Evolutionary conservation across 148 eudicot species (phyloP).

Genomic region (Rhododendron ovatum): DNA sequence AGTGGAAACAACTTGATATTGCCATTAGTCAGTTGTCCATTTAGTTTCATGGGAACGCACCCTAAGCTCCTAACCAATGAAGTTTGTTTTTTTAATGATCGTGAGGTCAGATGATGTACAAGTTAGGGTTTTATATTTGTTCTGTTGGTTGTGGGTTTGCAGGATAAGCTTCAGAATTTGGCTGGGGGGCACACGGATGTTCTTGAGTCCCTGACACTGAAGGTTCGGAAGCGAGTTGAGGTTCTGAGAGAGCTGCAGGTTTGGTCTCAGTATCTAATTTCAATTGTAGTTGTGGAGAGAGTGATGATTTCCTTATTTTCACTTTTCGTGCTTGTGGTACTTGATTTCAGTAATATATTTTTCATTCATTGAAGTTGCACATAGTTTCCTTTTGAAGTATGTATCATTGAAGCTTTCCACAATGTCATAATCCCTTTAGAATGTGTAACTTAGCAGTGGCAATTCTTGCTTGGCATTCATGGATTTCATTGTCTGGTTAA

Average conservation of each 20-base stretch:
- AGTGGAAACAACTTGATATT: too few relatives aligned
- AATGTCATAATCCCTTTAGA: too few relatives aligned
- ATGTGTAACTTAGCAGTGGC: too few relatives aligned
- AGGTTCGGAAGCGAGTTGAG: constrained; percentile 83
- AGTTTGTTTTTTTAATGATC: neutral
- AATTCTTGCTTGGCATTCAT: too few relatives aligned
- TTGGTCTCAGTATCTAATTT: neutral
- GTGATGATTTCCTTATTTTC: too few relatives aligned
- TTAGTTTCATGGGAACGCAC: too few relatives aligned
- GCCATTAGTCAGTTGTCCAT: too few relatives aligned
- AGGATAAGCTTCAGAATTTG: constrained; percentile 83
- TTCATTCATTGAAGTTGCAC: too few relatives aligned
- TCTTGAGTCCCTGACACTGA: constrained; percentile 53
- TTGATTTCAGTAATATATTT: too few relatives aligned
- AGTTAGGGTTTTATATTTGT: neutral
- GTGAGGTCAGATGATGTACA: neutral
- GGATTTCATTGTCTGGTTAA: too few relatives aligned
- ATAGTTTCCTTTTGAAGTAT: too few relatives aligned
- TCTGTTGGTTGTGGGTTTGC: neutral
- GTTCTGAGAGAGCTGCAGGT: constrained; percentile 72
- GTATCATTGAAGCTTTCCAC: too few relatives aligned
- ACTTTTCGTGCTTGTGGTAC: neutral
- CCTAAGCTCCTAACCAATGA: neutral
- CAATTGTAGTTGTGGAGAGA: neutral
- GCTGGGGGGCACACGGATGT: constrained; percentile 66